Evolutionary conservation across 2,329 filamentous ascomycete genomes (phyloP), one percentile per base, ranked within the genome.

Genomic region (Colletotrichum sp.): DNA sequence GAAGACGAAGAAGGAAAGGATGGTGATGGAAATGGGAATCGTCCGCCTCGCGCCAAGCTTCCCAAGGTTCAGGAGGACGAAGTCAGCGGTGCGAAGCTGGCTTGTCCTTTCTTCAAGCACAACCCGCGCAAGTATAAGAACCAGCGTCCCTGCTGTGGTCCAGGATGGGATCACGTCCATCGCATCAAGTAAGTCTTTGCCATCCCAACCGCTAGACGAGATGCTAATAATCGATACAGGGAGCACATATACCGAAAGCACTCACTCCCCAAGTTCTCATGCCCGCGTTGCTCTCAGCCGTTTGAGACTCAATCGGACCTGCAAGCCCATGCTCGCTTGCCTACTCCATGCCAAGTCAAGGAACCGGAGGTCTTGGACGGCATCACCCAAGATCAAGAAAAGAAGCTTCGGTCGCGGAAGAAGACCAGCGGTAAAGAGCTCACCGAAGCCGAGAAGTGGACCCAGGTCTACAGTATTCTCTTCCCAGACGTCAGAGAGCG

Each of bases 51-150:
- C 8, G 48, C 71, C 18, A 76, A 76, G 34, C 30, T 75, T 10
- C 55, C 60, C 8, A 71, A 63, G 32, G 52, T 76, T 12, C 66
- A 74, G 9, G 66, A 75, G 16, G 71, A 76, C 66, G 3, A 59
- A 9, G 32, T 28, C 24, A 61, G 16, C 34, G 57, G 70, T 12
- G 48, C 55, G 39, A 79, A 76, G 36, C 34, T 85, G 39, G 85
- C 85, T 6, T 87, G 85, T 68, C 85, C 85, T 0, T 87, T 83
- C 70, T 85, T 81, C 79, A 86, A 86, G 75, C 82, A 84, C 63
- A 83, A 85, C 66, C 83, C 83, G 0, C 78, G 80, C 9, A 81
- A 81, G 24, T 86, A 85, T 71, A 81, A 80, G 52, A 80, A 81
- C 30, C 79, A 81, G n/a, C 79, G 83, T 3, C 82, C 82, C 0